A percentile compares a stretch with the other conserved stretches of the same genome.
phyloP scores from a whole-genome alignment of 345 rosid genomes.

The Rhizophora mangle region DNA sequence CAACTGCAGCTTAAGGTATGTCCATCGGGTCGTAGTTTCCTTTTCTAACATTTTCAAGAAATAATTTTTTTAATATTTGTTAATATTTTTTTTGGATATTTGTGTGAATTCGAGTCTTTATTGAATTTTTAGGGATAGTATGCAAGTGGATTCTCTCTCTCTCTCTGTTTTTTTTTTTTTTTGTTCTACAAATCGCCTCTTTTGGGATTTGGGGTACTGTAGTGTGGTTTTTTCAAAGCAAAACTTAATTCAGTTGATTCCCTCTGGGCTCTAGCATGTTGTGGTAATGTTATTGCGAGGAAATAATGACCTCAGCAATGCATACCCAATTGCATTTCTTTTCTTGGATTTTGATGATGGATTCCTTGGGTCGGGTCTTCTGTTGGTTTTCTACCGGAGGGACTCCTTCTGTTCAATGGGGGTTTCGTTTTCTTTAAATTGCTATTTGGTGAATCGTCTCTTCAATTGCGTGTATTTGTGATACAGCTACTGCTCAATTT shows the following conservation, averaged over 20 bases:
- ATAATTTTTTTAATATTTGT: neutral
- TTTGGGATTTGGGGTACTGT: neutral
- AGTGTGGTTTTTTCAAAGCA: too few relatives aligned
- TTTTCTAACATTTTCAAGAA: neutral
- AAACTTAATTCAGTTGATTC: too few relatives aligned
- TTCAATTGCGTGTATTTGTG: neutral
- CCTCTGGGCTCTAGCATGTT: too few relatives aligned
- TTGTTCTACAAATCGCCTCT: neutral
- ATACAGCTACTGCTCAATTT: neutral
- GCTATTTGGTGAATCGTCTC: too few relatives aligned
- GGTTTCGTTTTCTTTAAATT: too few relatives aligned
- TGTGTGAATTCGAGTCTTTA: neutral
- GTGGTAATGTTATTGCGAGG: too few relatives aligned
- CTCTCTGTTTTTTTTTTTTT: neutral
- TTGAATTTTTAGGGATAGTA: neutral
- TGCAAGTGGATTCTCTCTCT: neutral
- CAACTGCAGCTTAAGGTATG: slow-evolving; percentile 9
- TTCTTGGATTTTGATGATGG: neutral
- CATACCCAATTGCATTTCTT: neutral
- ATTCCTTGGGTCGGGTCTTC: too few relatives aligned
- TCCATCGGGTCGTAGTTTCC: too few relatives aligned
- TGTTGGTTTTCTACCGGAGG: neutral
- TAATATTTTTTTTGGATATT: neutral
- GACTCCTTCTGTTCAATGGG: neutral
- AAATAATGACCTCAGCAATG: neutral